Conservation (phyloP, 768 basidiomycete species). For the Hemileccinum rubropunctum region DNA sequence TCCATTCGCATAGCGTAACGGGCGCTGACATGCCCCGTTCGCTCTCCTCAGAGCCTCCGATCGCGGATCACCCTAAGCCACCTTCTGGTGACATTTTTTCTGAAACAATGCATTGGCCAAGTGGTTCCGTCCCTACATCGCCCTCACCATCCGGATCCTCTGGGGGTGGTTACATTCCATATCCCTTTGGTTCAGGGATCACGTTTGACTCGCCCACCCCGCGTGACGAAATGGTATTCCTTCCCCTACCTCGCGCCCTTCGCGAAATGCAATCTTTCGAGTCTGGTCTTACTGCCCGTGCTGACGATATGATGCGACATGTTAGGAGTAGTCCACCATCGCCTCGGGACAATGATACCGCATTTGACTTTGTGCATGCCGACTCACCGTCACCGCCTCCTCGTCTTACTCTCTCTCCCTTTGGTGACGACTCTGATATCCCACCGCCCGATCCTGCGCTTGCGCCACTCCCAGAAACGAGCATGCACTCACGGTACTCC, state of each 20-base stretch:
- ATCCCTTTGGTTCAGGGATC: conserved; percentile 67
- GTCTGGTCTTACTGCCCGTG: conserved; percentile 73
- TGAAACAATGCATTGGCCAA: conserved; percentile 62
- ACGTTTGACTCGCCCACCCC: conserved; percentile 58
- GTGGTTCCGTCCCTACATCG: conserved; percentile 35
- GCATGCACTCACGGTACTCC: conserved; percentile 61
- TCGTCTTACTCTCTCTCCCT: conserved; percentile 25
- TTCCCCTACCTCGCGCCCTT: conserved; percentile 52
- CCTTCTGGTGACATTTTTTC: conserved; percentile 55
- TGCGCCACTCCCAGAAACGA: conserved; percentile 45
- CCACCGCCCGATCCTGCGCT: conserved; percentile 26
- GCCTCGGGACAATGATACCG: not conserved
- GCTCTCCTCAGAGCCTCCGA: conserved; percentile 21
- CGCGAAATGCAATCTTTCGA: conserved; percentile 89
- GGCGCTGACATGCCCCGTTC: conserved; percentile 58
- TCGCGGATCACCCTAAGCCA: conserved; percentile 26
- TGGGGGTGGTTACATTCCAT: conserved; percentile 31
- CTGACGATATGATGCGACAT: conserved; percentile 34
- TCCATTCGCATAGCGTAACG: conserved; percentile 79
- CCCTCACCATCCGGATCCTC: conserved; percentile 26
- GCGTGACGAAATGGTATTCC: conserved; percentile 39
- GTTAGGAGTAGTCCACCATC: conserved; percentile 14
- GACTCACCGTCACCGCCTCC: conserved; percentile 18
- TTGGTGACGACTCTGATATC: conserved; percentile 30
- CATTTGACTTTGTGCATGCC: not conserved